Evolutionary conservation across 768 basidiomycete genomes (phyloP), one percentile per base, ranked within the genome.

Genomic region (Pleurotus ostreatus): DNA sequence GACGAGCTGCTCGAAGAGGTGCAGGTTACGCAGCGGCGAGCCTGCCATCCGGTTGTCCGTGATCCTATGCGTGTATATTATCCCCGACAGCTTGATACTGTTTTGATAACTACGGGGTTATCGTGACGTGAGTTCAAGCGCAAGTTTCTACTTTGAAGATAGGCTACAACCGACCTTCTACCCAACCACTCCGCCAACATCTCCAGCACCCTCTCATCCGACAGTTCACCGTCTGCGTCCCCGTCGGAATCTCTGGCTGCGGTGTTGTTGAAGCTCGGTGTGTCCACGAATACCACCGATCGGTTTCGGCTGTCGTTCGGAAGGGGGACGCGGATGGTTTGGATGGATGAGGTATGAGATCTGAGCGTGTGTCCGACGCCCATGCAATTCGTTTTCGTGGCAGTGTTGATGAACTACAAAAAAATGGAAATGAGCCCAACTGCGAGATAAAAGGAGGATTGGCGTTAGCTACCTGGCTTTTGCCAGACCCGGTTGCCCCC

Each of bases 1-100:
- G 60, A 77, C 78, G 20, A 77, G 68, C 44, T 75, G 68, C 40
- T 68, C 66, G 63, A 78, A 77, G 63, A 78, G 68, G n/a, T 64
- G 64, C 41, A 76, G 71, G 60, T 78, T 78, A 58, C 68, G 69
- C 37, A 64, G 66, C 38, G 71, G 70, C 5, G 66, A 65, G 20
- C 72, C 72, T 43, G 68, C 67, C 64, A 73, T 68, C 22, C 70
- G 60, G 57, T 68, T 62, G 45, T 74, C 70, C 12, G 49, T 49
- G 57, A 73, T 73, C 12, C 69, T 65, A 57, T 73, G 72, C 60
- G 73, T 71, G 59, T 73, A 74, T 47, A 73, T 69, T 61, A 73
- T 69, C n/a, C 72, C 72, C 16, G 56, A n/a, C 15, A 62, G 26
- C 60, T 73, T 74, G 51, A 68, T 45, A 11, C 49, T 34, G n/a